Base-by-base conservation (phyloP, 441 rosid genomes). In the Sinapis alba region DNA sequence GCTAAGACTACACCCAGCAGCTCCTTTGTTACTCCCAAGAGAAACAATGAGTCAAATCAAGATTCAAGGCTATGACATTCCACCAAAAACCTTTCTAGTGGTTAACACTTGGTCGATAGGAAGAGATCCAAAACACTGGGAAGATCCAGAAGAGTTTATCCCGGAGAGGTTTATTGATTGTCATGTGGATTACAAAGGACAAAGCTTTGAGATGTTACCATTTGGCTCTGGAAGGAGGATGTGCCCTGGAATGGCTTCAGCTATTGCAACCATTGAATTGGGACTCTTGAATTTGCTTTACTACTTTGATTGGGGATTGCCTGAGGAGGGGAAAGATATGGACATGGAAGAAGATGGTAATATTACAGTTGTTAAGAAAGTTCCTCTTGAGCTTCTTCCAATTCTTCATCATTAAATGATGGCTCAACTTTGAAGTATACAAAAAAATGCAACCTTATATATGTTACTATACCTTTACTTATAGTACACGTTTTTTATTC, bases 1-100 rank as follows among this genome's bases (percentile, higher is more conserved):
- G 1, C 71, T 86, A 80, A 75, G 91, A 24, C 30, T 86, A 15
- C 91, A 87, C 43, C 86, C 87, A 13, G 78, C 85, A 34, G 87
- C 78, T 11, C 87, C 87, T 1, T 41, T 83, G 45, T 28, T 85
- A 47, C 80, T 85, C 6, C 82, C 89, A 0, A 78, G 91, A 78
- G 69, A 43, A 45, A 56, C 85, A 36, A 73, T 84, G 10, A 65
- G 75, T n/a, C 78, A 81, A 0, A 56, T 80, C 45, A 60, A 71
- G 63, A 50, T 71, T 15, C 67, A 75, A 50, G 83, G 74, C 50
- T 79, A 75, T 4, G 27, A 51, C 26, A 75, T 79, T 36, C 75
- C 75, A 0, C 6, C 19, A 1, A 75, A 72, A 13, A 71, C 78
- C 18, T 2, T 51, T 15, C 54, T 79, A 3, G 0, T 62, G 11